Evolutionary conservation across 1,284 basidiomycete species (phyloP).

Genomic region (Rhodotorula sp.): DNA sequence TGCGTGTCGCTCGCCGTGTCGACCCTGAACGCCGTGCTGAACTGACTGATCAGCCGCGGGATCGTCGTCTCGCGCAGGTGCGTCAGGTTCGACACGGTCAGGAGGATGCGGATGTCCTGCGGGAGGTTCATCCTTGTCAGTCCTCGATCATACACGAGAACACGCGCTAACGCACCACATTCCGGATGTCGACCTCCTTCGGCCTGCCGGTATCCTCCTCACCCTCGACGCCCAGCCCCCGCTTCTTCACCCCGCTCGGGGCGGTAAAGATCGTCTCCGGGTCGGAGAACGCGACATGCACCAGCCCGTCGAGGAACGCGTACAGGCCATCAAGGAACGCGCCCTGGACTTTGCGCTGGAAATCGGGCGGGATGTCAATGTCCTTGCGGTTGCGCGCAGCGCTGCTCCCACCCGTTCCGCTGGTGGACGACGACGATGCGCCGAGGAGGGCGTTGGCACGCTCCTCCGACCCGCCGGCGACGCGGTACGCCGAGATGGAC

Average conservation of each 20-base stretch:
- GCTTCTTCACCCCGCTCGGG: conserved; percentile 2
- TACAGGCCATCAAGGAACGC: conserved; percentile 87
- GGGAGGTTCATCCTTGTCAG: neutral
- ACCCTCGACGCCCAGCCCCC: conserved; percentile 26
- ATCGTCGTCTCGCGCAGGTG: conserved; percentile 71
- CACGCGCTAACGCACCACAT: conserved; percentile 42
- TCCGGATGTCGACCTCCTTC: conserved; percentile 48
- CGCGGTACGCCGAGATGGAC: conserved; percentile 74
- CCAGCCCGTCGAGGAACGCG: conserved; percentile 84
- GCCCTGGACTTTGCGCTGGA: conserved; percentile 70
- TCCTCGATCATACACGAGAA: neutral
- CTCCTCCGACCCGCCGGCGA: conserved; percentile 75
- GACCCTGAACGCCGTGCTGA: conserved; percentile 74
- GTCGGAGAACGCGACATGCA: conserved; percentile 76
- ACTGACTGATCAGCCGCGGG: conserved; percentile 75
- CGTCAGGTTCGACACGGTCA: conserved; percentile 87
- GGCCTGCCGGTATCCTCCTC: conserved; percentile 41
- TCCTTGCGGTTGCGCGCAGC: conserved; percentile 5
- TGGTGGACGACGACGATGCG: neutral
- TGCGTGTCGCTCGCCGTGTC: conserved; percentile 75
- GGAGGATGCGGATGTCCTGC: conserved; percentile 80
- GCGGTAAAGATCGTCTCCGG: conserved; percentile 42
- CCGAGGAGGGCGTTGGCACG: conserved; percentile 35
- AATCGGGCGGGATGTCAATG: conserved; percentile 47
- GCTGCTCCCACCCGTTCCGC: neutral